phyloP scores from a whole-genome alignment of 148 eudicot genomes.

The Camellia granthamiana region DNA sequence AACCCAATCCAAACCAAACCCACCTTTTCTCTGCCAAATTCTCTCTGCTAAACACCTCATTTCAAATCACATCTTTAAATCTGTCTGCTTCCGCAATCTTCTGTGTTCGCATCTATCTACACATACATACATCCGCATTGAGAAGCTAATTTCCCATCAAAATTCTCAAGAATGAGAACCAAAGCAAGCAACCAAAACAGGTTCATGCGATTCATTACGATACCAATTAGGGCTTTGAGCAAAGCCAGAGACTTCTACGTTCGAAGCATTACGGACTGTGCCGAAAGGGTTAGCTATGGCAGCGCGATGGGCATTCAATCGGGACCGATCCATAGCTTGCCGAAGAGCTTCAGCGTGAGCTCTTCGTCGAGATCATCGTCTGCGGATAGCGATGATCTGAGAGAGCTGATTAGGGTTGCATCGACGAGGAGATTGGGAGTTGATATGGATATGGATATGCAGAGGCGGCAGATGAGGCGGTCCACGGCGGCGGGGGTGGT shows the following conservation, averaged over 20 bases:
- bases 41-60: too few species aligned
- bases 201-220: slow-evolving; percentile 38
- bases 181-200: slow-evolving; percentile 33
- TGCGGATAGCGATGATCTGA: slow-evolving; percentile 39
- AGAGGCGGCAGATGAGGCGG: not conserved
- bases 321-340: slow-evolving; percentile 25
- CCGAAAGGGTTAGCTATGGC: slow-evolving; percentile 17
- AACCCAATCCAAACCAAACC: not conserved
- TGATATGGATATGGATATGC: not conserved
- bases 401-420: slow-evolving; percentile 53
- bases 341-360: slow-evolving; percentile 50
- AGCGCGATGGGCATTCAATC: slow-evolving; percentile 1
- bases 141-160: too few species aligned
- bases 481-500: slow-evolving; percentile 1
- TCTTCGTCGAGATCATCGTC: slow-evolving; percentile 20
- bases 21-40: not conserved
- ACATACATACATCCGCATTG: too few species aligned
- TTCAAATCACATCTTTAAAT: not conserved
- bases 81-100: too few species aligned
- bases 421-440: slow-evolving; percentile 32
- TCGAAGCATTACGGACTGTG: slow-evolving; percentile 39
- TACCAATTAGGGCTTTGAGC: slow-evolving; percentile 38
- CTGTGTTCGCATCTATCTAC: too few species aligned
- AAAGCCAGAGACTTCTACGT: slow-evolving; percentile 63
- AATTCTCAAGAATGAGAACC: slow-evolving; percentile 18